Evolutionary conservation across 495 filamentous ascomycete genomes (phyloP), one percentile per base, ranked within the genome.

Genomic region (Xylaria intraflava): DNA sequence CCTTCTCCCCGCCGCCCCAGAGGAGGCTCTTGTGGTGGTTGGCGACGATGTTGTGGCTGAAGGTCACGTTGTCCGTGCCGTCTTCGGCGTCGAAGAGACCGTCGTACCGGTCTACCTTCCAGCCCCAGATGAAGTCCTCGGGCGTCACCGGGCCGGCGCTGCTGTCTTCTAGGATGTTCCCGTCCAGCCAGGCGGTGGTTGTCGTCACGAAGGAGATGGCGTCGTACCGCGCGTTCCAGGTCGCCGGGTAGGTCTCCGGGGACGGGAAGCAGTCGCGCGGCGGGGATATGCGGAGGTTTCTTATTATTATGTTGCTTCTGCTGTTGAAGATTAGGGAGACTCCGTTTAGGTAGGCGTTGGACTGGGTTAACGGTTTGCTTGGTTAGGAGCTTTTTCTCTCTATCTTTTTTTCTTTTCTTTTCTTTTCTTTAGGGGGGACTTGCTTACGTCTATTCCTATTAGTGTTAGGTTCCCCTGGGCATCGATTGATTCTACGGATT

Each of bases 11-110:
- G 33, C 57, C 59, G 27, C 59, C 57, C 31, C 53, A 62, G 9
- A 62, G 57, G 12, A 62, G 46, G 11, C 56, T 60, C 36, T 61
- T 62, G 33, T 60, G 56, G 52, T 62, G 59, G 46, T 62, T 62
- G 0, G 46, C 44, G 11, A 62, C 46, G 27, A 62, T 43, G 30
- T 60, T 62, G 31, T 62, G 59, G 24, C 56, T 60, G 42, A 62
- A 60, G 17, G 59, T 62, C 27, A 62, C 56, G 10, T 56, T 48
- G 38, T 61, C 59, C 0, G 56, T 51, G 23, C 59, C 59, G 45
- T 60, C 59, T 23, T 60, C 56, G 31, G 49, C 46, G 24, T 61
- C 59, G 36, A 62, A 56, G 8, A 62, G 52, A 0, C 59, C 59
- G 22, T 61, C 59, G 39, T 51, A 60, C 11, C 52, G 45, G 19